These are phyloP conservation scores for Ambrosiella beaveri DNA, from an alignment of 2,329 filamentous ascomycete genomes.

Conservation along the genomic window DNA sequence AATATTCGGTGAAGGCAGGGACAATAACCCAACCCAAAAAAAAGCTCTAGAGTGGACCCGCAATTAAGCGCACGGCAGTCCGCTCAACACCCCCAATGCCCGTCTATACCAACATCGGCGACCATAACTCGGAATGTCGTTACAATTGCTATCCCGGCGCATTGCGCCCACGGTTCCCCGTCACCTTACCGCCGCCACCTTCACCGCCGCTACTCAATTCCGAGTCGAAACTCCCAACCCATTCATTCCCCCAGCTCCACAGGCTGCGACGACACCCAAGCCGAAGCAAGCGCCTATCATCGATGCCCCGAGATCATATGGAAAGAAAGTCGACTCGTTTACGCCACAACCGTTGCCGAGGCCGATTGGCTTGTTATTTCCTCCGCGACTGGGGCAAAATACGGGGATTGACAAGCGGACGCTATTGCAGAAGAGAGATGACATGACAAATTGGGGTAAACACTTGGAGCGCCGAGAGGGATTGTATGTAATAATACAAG, in stretches of 20 bases:
- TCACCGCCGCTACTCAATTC: slow-evolving; percentile 32
- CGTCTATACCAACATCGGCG: background rate
- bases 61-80: no score
- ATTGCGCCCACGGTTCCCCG: background rate
- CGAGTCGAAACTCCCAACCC: slow-evolving; percentile 23
- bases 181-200: slow-evolving; percentile 21
- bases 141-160: background rate
- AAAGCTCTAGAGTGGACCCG: no score
- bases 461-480: slow-evolving; percentile 60
- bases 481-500: slow-evolving; percentile 35
- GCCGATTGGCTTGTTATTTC: slow-evolving; percentile 64
- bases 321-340: slow-evolving; percentile 36
- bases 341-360: slow-evolving; percentile 43
- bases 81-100: no score
- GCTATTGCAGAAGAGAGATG: slow-evolving; percentile 50
- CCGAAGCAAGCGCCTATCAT: slow-evolving; percentile 25
- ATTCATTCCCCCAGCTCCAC: background rate
- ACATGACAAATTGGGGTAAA: slow-evolving; percentile 73
- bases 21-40: no score
- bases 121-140: background rate
- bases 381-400: slow-evolving; percentile 66
- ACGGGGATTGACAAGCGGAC: slow-evolving; percentile 55
- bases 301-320: slow-evolving; percentile 42
- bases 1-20: no score
- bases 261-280: background rate